Evolutionary conservation across 805 yeast species (phyloP), one percentile per base, ranked within the genome.

Genomic region (Schwanniomyces occidentalis): DNA sequence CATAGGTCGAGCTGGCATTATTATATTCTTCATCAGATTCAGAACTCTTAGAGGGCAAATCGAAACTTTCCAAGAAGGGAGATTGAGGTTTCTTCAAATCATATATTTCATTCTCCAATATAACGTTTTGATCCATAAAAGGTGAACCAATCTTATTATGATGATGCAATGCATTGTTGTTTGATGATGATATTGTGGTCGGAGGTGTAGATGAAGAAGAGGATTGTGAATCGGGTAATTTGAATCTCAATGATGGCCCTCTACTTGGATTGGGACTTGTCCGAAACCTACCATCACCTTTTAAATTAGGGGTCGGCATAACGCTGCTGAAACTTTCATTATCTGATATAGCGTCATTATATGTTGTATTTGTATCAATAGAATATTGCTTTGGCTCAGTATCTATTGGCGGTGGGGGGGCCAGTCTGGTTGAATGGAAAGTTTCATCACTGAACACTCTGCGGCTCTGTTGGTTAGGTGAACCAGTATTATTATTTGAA

Each of bases 201-300:
- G 35, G 41, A 16, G 42, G 37, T 7, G 44, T 38, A 12, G 49
- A 30, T n/a, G 45, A 41, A 10, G 48, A 27, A 5, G 40, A 37
- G 10, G 33, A 19, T 14, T 20, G 33, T 5, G 27, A 23, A 6
- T 23, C 31, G 6, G 68, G 65, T 8, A 63, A 40, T 27, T 61
- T 45, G 42, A 65, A 64, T 17, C 67, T 49, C 6, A 65, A 48
- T 3, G 58, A 48, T 1, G 56, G 52, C 32, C 49, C 56, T n/a
- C 37, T 30, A 32, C 33, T 27, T 8, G 40, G 35, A 12, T 25
- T n/a, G 9, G 36, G 29, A 16, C 17, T 36, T 15, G 22, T 15
- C 16, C 35, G 14, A 35, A 44, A 33, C 14, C 16, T 16, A 13
- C 28, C 42, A 14, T 47, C 55, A 5, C 42, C 35, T 21, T 46